Percentiles rank a stretch among this genome's conserved stretches.
Evolutionary conservation across 768 basidiomycete genomes (phyloP).

Genomic region (Amanita jacksonii): DNA sequence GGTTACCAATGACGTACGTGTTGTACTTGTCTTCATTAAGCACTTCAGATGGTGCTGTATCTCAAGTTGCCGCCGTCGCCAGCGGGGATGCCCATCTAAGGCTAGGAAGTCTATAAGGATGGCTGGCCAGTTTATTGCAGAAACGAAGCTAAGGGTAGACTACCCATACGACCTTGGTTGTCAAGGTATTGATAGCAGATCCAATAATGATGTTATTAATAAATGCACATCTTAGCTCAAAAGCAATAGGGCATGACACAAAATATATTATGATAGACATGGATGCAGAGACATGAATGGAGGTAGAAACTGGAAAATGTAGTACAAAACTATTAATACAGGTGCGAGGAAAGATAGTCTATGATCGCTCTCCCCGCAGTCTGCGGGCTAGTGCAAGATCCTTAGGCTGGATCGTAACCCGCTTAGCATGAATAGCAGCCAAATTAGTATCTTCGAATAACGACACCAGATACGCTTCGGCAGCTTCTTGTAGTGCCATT

Average conservation of each 20-base stretch:
- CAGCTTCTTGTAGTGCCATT: slow-evolving; percentile 80
- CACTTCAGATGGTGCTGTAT: no score
- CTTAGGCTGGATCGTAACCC: slow-evolving; percentile 80
- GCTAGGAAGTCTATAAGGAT: no score
- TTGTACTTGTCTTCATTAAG: no score
- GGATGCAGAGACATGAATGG: slow-evolving; percentile 5
- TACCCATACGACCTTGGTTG: no score
- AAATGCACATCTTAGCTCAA: not conserved
- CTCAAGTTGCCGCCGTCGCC: no score
- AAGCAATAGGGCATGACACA: not conserved
- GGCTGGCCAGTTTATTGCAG: no score
- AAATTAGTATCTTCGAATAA: slow-evolving; percentile 78
- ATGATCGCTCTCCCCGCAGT: slow-evolving; percentile 71
- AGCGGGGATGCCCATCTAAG: no score
- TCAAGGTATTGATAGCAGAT: no score
- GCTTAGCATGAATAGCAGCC: slow-evolving; percentile 81
- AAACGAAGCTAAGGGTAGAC: no score
- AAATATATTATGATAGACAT: slow-evolving; percentile 12
- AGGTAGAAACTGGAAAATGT: slow-evolving; percentile 7
- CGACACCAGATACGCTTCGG: slow-evolving; percentile 73
- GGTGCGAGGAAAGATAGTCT: slow-evolving; percentile 15
- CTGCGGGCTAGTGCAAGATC: slow-evolving; percentile 75
- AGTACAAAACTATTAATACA: slow-evolving; percentile 16
- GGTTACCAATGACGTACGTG: no score
- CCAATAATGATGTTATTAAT: not conserved